Conservation (phyloP, 805 yeast species). For the Jamesozyma lodderae region DNA sequence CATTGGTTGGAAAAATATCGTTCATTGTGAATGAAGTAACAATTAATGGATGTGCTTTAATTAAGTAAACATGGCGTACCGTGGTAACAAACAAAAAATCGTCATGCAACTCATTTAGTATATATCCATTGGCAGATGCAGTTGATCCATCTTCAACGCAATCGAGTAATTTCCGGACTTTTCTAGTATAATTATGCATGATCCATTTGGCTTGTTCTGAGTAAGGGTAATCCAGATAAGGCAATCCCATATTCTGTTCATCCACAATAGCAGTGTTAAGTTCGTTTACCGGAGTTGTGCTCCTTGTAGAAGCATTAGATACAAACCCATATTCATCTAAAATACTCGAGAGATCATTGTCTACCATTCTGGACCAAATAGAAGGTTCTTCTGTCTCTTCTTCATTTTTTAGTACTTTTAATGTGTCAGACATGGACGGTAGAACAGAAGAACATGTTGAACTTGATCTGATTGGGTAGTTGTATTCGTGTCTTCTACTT, state of each 20-base stretch:
- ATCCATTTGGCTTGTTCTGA: slow-evolving; percentile 14
- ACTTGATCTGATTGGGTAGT: not conserved
- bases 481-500: not conserved
- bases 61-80: slow-evolving; percentile 6
- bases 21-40: slow-evolving; percentile 17
- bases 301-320: no score
- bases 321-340: no score
- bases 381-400: no score
- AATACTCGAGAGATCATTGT: no score
- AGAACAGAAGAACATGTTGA: not conserved
- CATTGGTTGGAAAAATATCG: slow-evolving; percentile 16
- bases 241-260: no score
- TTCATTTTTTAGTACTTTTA: no score
- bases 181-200: slow-evolving; percentile 13
- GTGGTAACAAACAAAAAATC: slow-evolving; percentile 17
- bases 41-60: slow-evolving; percentile 18
- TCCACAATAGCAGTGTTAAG: no score
- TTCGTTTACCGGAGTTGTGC: no score
- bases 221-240: no score
- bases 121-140: slow-evolving; percentile 11
- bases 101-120: slow-evolving; percentile 10
- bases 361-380: no score
- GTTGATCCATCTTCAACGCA: slow-evolving; percentile 4
- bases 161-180: slow-evolving; percentile 11
- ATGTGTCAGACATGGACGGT: not conserved